Conservation (phyloP, 176 grass and related monocot species). For the Saccharum spontaneum region DNA sequence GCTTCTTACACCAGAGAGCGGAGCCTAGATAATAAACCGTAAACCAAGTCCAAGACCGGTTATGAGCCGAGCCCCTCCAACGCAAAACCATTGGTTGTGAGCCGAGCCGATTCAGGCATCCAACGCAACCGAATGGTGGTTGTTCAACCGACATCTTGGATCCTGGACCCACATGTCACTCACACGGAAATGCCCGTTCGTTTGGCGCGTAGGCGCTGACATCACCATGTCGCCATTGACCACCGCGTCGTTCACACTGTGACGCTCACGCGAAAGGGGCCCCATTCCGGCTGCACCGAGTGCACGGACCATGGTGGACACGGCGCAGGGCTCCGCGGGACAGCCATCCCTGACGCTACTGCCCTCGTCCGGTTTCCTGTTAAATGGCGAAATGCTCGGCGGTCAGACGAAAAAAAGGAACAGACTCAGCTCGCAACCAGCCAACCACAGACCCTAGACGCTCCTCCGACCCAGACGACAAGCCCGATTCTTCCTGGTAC, state of each 20-base stretch:
- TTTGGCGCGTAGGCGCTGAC: not conserved
- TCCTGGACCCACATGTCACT: not conserved
- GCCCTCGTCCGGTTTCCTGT: not conserved
- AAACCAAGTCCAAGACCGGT: no score
- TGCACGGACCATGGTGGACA: not conserved
- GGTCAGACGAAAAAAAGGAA: constrained; percentile 4
- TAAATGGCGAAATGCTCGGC: constrained; percentile 37
- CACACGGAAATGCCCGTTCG: not conserved
- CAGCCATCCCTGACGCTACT: not conserved
- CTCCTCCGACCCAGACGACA: not conserved
- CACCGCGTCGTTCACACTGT: not conserved
- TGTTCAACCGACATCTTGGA: no score
- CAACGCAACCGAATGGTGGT: not conserved
- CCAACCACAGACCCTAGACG: constrained; percentile 33
- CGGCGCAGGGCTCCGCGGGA: no score
- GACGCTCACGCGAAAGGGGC: not conserved
- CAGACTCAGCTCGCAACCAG: not conserved
- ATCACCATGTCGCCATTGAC: not conserved
- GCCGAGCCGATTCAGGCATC: not conserved
- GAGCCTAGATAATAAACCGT: not conserved
- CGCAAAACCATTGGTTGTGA: not conserved
- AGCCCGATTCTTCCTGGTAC: constrained; percentile 22
- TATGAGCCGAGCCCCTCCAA: no score
- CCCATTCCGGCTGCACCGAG: not conserved
- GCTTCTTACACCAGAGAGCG: no score